These are phyloP conservation scores for Dictyostelium brefeldianum DNA, from an alignment of 78 protist species.

Conservation along the genomic window DNA sequence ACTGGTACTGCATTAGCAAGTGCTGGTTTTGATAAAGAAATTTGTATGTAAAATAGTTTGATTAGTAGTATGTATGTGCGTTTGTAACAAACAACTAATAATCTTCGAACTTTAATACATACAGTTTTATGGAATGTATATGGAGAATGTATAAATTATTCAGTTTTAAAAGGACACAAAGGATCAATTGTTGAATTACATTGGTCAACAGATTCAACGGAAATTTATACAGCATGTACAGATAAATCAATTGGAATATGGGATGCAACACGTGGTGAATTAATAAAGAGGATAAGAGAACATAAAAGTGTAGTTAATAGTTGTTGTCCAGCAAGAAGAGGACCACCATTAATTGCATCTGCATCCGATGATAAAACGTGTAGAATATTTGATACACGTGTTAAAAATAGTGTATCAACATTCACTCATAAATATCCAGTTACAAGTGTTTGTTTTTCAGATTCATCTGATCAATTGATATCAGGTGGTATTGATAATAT, in stretches of 20 bases:
- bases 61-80: neutral
- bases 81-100: neutral
- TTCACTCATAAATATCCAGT: slow-evolving; percentile 73
- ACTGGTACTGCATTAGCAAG: slow-evolving; percentile 80
- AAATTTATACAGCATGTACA: slow-evolving; percentile 45
- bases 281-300: slow-evolving; percentile 80
- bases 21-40: slow-evolving; percentile 83
- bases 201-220: slow-evolving; percentile 73
- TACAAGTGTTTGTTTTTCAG: slow-evolving; percentile 75
- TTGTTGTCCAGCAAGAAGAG: slow-evolving; percentile 73
- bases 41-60: no score
- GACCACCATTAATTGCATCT: slow-evolving; percentile 53
- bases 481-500: slow-evolving; percentile 91
- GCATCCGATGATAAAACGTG: slow-evolving; percentile 83
- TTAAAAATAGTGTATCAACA: neutral
- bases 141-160: slow-evolving; percentile 88
- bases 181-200: slow-evolving; percentile 83
- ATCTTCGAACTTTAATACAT: no score
- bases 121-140: slow-evolving; percentile 88
- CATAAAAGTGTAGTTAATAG: slow-evolving; percentile 82
- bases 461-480: slow-evolving; percentile 70
- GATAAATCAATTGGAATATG: slow-evolving; percentile 86
- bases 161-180: slow-evolving; percentile 88
- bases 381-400: slow-evolving; percentile 81
- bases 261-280: slow-evolving; percentile 78